Conservation (phyloP, 2,329 filamentous ascomycete species). For the Aspergillus sp. region DNA sequence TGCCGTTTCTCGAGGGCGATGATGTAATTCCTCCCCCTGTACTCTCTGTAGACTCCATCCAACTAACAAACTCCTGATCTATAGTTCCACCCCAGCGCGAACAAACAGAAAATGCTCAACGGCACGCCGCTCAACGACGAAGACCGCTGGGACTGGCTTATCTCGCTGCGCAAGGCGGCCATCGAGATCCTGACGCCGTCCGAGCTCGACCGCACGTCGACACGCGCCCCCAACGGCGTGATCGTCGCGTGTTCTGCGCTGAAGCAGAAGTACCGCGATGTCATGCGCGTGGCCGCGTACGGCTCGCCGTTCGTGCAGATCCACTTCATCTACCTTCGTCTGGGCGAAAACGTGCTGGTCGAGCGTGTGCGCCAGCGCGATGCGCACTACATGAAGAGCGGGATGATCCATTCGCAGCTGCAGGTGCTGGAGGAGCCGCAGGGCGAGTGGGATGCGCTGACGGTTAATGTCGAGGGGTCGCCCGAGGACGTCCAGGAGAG, state of each 20-base stretch:
- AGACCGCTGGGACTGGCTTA: constrained; percentile 97
- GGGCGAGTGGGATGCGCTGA: constrained; percentile 61
- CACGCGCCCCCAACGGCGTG: constrained; percentile 56
- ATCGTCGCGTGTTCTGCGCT: constrained; percentile 92
- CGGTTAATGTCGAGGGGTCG: constrained; percentile 51
- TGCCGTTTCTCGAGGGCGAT: constrained; percentile 70
- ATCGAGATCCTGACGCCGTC: constrained; percentile 41
- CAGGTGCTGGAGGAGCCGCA: constrained; percentile 78
- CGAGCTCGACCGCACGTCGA: constrained; percentile 24
- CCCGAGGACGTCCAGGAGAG: constrained; percentile 51
- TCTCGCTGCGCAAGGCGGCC: constrained; percentile 57
- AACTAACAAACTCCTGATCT: too few relatives aligned
- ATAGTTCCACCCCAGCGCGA: constrained; percentile 51
- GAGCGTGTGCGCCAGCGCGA: constrained; percentile 64
- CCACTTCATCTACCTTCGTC: constrained; percentile 87
- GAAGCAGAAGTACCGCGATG: constrained; percentile 94
- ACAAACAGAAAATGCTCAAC: constrained; percentile 82
- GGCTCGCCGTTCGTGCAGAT: constrained; percentile 63
- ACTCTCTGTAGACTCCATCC: background rate
- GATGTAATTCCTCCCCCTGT: constrained; percentile 59
- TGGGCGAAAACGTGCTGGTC: constrained; percentile 64
- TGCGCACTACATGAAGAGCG: constrained; percentile 89
- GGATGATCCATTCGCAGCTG: constrained; percentile 92
- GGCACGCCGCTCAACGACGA: constrained; percentile 80
- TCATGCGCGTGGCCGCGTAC: constrained; percentile 72